Percentiles rank a stretch among this genome's conserved stretches.
Evolutionary conservation across 306 rosid genomes (phyloP).

Genomic region (Acacia crassicarpa): DNA sequence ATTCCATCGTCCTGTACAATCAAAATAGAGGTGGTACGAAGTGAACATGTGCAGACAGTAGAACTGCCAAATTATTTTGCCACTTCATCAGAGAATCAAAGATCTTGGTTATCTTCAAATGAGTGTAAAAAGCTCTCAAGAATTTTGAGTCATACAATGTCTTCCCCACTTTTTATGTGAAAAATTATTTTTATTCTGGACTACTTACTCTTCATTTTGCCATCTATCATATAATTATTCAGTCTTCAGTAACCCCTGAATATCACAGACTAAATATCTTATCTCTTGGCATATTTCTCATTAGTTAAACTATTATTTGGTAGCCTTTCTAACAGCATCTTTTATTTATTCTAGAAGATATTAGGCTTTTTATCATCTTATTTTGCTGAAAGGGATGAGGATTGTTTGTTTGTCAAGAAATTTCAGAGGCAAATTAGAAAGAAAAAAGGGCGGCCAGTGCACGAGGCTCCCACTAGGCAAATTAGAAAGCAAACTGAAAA

Average conservation of each 20-base stretch:
- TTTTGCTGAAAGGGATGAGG: not conserved
- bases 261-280: not conserved
- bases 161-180: not conserved
- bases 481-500: not conserved
- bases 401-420: slow-evolving; percentile 1
- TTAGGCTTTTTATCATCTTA: not conserved
- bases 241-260: not conserved
- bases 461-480: not conserved
- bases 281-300: not conserved
- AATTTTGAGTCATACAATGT: slow-evolving; percentile 20
- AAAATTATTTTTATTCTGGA: not conserved
- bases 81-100: slow-evolving; percentile 20
- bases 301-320: not conserved
- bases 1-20: slow-evolving; percentile 55
- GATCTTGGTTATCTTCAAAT: not conserved
- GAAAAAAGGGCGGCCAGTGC: not conserved
- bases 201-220: not conserved
- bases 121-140: slow-evolving; percentile 3
- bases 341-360: not conserved
- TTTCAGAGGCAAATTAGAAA: not conserved
- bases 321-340: not conserved
- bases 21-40: slow-evolving; percentile 13
- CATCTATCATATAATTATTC: not conserved
- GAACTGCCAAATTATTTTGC: slow-evolving; percentile 11
- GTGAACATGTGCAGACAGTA: not conserved